Evolutionary conservation across 2,329 filamentous ascomycete genomes (phyloP), one percentile per base, ranked within the genome.

Genomic region (Alternaria sp.): DNA sequence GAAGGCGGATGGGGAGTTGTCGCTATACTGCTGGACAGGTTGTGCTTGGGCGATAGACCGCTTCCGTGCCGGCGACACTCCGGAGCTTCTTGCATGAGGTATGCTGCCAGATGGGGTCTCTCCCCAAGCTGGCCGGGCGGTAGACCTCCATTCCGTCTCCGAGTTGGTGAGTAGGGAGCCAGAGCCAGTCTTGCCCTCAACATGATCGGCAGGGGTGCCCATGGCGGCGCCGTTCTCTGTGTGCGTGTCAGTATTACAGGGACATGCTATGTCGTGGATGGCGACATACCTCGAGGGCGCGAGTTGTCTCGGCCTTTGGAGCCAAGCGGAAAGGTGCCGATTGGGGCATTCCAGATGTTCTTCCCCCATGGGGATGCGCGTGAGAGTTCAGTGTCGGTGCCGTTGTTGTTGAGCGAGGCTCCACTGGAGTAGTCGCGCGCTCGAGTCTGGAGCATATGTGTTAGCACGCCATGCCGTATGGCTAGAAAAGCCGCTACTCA

Each of bases 141-240:
- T 80, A 46, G 82, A 81, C 53, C 78, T 79, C 88, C 89, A 92
- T 48, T 92, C 89, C 18, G 87, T 86, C 71, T 92, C 89, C 10
- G 90, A 91, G 43, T 88, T 87, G 45, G 87, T 84, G 61, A 91
- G 84, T 40, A 93, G 82, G 60, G 90, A 90, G 62, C 88, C 85
- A 6, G 90, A 92, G 50, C 90, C 91, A 4, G 87, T 89, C 71
- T 89, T 87, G 56, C 81, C 84, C 67, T 86, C 85, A 40, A 83
- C 65, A 28, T 74, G 69, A 20, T 80, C 79, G 32, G 64, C 51
- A 14, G 65, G 53, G 6, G 70, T 62, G 41, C 68, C 62, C 11
- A 69, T 63, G 41, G 73, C 70, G 38, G 70, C 65, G 52, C 68
- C 66, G 48, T 69, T 75, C 50, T 79, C 78, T 80, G 54, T 45